Evolutionary conservation across 1,284 basidiomycete species (phyloP), one percentile per base, ranked within the genome.

Genomic region (Trichosporon sp.): DNA sequence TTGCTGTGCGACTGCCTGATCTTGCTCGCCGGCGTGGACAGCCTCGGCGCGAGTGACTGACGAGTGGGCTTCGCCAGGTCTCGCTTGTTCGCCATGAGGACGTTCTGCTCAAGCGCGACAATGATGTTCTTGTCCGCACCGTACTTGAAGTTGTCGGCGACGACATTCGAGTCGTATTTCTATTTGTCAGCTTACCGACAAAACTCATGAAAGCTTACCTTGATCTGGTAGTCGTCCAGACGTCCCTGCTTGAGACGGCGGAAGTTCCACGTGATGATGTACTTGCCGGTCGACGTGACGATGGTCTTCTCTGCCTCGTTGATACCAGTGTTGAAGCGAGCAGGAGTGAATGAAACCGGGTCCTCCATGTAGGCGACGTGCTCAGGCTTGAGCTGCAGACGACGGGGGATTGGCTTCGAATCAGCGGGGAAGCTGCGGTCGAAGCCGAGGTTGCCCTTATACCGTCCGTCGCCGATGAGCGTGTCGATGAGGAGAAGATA

Each of bases 401-500:
- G 85, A 70, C 88, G 87, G 7, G 95, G 95, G 61, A 92, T 87
- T 0, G 96, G 96, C 81, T 97, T 98, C 63, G 93, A 86, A 60
- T 87, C 88, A 19, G 92, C 93, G 6, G 96, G 96, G 88, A 99
- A 99, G 76, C 89, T 89, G 62, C 94, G 85, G 77, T 98, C 95
- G 75, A 98, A 98, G 52, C 95, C 95, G 49, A 94, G 82, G 56
- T 86, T 86, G 14, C 95, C 95, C 49, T 88, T 85, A 76, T 93
- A 94, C 61, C 88, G 85, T 4, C 95, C 95, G 71, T 92, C 90
- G 25, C 92, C 92, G 72, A 98, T 98, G 65, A 95, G 85, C 0
- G 94, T 95, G 77, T 99, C 95, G 74, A 99, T 95, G 66, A 99
- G 86, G 57, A 99, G 83, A 64, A 99, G 83, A 77, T 98, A 98